Conservation (phyloP, 176 grass and related monocot species). For the Raddia distichophylla region DNA sequence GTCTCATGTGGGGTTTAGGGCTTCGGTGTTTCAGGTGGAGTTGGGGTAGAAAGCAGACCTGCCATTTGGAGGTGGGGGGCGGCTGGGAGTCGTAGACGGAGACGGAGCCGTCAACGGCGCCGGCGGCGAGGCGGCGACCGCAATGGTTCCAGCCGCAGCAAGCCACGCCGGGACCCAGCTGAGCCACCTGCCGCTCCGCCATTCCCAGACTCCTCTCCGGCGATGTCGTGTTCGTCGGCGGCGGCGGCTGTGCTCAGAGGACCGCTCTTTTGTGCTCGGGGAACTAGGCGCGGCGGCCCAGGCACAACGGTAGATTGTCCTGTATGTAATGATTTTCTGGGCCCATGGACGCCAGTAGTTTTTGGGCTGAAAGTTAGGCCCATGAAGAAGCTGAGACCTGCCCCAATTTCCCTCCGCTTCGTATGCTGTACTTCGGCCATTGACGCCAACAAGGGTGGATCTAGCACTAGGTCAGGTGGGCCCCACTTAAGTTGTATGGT, state of each 20-base stretch:
- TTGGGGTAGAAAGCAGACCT: slow-evolving; percentile 46
- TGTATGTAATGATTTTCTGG: neutral
- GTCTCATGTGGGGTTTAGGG: slow-evolving; percentile 18
- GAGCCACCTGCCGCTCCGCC: slow-evolving; percentile 61
- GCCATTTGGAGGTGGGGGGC: slow-evolving; percentile 74
- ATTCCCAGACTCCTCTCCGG: slow-evolving; percentile 35
- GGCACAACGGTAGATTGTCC: too few species aligned
- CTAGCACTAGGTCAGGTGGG: too few species aligned
- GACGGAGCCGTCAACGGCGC: slow-evolving; percentile 69
- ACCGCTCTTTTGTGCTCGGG: neutral
- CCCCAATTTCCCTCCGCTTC: too few species aligned
- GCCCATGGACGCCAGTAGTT: neutral
- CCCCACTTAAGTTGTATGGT: too few species aligned
- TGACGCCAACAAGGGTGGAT: too few species aligned
- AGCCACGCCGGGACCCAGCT: slow-evolving; percentile 54
- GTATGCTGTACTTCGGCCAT: too few species aligned
- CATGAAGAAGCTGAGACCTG: neutral
- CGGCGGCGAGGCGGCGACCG: slow-evolving; percentile 71
- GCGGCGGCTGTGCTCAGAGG: neutral
- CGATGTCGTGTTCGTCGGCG: slow-evolving; percentile 6
- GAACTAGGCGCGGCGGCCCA: neutral
- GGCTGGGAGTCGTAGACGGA: slow-evolving; percentile 73
- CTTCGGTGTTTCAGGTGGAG: neutral
- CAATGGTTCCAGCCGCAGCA: slow-evolving; percentile 86
- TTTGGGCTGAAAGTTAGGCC: neutral